Evolutionary conservation across 371 early-diverging fungal species (phyloP).

Genomic region (Rhizopus sp.): DNA sequence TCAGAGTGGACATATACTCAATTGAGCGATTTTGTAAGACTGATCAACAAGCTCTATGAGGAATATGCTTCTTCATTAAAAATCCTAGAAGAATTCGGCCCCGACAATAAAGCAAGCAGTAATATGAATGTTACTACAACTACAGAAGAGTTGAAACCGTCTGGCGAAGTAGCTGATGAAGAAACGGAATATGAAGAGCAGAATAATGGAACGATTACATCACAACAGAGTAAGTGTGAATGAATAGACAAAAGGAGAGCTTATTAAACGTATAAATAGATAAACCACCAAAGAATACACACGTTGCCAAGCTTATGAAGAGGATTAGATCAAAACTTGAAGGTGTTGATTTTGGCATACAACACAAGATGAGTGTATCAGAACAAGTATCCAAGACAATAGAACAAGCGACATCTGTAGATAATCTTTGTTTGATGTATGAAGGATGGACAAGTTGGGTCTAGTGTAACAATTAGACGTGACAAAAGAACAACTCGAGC

Average conservation of each 20-base stretch:
- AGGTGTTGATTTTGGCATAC: constrained; percentile 63
- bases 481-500: no score
- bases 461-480: constrained; percentile 18
- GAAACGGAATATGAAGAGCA: constrained; percentile 9
- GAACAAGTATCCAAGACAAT: constrained; percentile 63
- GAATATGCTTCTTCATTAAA: constrained; percentile 32
- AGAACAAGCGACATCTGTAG: constrained; percentile 55
- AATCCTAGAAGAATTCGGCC: constrained; percentile 43
- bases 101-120: constrained; percentile 26
- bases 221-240: constrained; percentile 15
- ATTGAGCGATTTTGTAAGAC: constrained; percentile 18
- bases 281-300: constrained; percentile 42
- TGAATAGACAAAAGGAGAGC: not conserved
- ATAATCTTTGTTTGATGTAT: constrained; percentile 63
- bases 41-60: constrained; percentile 13
- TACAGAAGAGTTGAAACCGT: constrained; percentile 1
- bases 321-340: constrained; percentile 71
- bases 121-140: not conserved
- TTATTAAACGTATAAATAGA: not conserved
- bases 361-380: constrained; percentile 53
- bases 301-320: constrained; percentile 62
- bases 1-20: constrained; percentile 30
- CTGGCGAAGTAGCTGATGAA: constrained; percentile 1
- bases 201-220: not conserved
- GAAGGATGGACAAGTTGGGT: constrained; percentile 67